Evolutionary conservation across 495 filamentous ascomycete species (phyloP), one percentile per base, ranked within the genome.

Genomic region (Penicillium lagena): DNA sequence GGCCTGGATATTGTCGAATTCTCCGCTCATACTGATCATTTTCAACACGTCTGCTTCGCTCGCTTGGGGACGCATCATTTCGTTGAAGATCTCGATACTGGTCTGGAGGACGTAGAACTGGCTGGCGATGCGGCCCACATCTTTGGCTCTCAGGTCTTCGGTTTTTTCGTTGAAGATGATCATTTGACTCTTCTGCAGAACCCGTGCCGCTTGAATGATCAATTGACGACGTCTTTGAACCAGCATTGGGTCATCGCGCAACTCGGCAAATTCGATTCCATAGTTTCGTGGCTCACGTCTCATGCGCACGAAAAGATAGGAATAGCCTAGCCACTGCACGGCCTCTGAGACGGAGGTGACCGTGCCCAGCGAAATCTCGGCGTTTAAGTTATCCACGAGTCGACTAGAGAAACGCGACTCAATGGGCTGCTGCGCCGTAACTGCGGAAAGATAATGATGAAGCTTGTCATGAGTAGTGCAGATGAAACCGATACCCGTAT

Each of bases 261-360:
- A 84, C 66, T 97, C 93, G n/a, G 84, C 71, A 82, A 83, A 96
- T 38, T 94, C 88, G 43, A 99, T 96, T n/a, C 90, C 94, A 60
- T 99, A 99, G 7, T 83, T 78, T 45, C 91, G 79, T 1, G 90
- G 94, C 53, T 89, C 95, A 35, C 84, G 81, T 59, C 86, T 81
- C 93, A 97, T 97, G 29, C 93, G 83, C 34, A 97, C 91, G 52
- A 91, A 97, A 3, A 99, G 76, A 59, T 97, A 99, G 2, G 91
- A 96, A 60, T 99, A 97, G 10, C 93, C 90, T 9, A 99, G 81
- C 93, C 93, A 99, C 55, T 91, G 86, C 1, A 96, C 89, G 6
- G 85, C 93, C 63, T 99, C 93, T 9, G 81, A 63, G n/a, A 99
- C 82, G 7, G 90, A 95, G 1, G 90, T 95, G 36, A 99, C 94